These are phyloP conservation scores for Malbranchea zuffiana DNA, from an alignment of 2,329 filamentous ascomycete species.

Conservation along the genomic window DNA sequence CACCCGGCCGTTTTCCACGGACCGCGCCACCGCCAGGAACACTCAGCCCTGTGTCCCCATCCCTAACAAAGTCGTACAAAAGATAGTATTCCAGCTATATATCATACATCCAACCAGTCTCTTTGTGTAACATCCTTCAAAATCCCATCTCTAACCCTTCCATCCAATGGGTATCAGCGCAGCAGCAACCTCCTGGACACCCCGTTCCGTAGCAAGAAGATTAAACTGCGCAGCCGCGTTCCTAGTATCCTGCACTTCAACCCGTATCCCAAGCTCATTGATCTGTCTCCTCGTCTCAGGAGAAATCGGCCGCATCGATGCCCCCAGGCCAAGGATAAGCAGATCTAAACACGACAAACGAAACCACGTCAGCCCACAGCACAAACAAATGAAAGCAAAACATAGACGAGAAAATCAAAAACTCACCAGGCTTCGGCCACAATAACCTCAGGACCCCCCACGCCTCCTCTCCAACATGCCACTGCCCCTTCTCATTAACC, in stretches of 20 bases:
- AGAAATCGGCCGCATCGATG: conserved; percentile 62
- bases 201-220: conserved; percentile 83
- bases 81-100: too few species aligned
- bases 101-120: too few species aligned
- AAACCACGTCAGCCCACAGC: conserved; percentile 12
- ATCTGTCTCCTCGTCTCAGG: conserved; percentile 62
- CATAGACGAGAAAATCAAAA: conserved; percentile 9
- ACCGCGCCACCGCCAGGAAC: too few species aligned
- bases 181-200: conserved; percentile 72
- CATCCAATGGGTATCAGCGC: conserved; percentile 59
- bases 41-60: too few species aligned
- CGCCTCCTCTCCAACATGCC: conserved; percentile 58
- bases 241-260: conserved; percentile 83
- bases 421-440: conserved; percentile 79
- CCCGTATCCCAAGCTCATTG: conserved; percentile 64
- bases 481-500: conserved; percentile 67
- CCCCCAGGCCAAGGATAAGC: conserved; percentile 77
- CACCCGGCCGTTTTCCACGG: too few species aligned
- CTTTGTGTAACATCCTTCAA: too few species aligned
- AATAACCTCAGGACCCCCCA: conserved; percentile 68
- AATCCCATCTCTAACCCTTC: conserved; percentile 2
- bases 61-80: too few species aligned
- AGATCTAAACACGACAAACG: conserved; percentile 48
- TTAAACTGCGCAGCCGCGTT: conserved; percentile 96
- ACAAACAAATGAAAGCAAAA: conserved; percentile 6